Percentiles rank a stretch among this genome's conserved stretches.
Evolutionary conservation across 495 filamentous ascomycete species (phyloP).

Genomic region (Hyaloscypha bicolor): DNA sequence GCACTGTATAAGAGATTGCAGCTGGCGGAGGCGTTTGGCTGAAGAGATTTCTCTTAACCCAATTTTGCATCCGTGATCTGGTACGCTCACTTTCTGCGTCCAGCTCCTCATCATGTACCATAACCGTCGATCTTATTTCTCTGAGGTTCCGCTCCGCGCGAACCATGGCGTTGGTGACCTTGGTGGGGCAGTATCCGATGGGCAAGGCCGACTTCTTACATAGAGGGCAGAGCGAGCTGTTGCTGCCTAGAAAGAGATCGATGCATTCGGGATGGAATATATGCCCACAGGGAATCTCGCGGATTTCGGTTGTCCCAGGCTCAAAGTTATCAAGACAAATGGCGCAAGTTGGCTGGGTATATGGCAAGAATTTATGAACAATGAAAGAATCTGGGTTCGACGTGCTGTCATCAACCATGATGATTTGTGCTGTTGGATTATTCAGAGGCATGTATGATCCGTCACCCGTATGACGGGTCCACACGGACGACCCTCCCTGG

Average conservation of each 20-base stretch:
- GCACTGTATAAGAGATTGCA: background rate
- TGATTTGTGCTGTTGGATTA: conserved; percentile 20
- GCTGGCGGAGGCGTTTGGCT: background rate
- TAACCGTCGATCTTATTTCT: conserved; percentile 40
- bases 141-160: conserved; percentile 65
- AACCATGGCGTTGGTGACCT: conserved; percentile 83
- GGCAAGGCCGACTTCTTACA: conserved; percentile 81
- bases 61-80: background rate
- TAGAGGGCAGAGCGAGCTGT: conserved; percentile 80
- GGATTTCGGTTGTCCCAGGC: conserved; percentile 65
- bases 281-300: conserved; percentile 84
- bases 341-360: conserved; percentile 73
- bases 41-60: background rate
- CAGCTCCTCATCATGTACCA: conserved; percentile 15
- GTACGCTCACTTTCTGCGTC: background rate
- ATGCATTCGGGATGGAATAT: conserved; percentile 92
- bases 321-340: conserved; percentile 87
- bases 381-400: conserved; percentile 16
- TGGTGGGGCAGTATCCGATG: conserved; percentile 60
- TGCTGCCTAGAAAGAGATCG: conserved; percentile 70
- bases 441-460: conserved; percentile 21
- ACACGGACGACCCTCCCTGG: conserved; percentile 4
- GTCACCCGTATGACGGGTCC: background rate
- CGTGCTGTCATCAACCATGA: conserved; percentile 8
- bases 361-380: conserved; percentile 39